Evolutionary conservation across 2,329 filamentous ascomycete species (phyloP).

Genomic region (Penicillium sp.): DNA sequence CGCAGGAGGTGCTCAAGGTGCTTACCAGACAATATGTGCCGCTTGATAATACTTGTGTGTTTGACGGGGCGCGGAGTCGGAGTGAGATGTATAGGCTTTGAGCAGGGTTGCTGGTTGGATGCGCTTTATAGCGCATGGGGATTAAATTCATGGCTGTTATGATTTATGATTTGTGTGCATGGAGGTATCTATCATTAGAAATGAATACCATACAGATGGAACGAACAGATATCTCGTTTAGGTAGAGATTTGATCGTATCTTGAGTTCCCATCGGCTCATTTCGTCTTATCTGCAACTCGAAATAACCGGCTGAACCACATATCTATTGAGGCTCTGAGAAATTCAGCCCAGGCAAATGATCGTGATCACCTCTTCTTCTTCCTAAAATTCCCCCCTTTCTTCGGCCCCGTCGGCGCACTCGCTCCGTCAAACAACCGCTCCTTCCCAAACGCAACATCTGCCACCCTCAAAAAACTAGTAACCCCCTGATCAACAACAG

Average conservation of each 20-base stretch:
- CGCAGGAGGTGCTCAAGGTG: slow-evolving; percentile 95
- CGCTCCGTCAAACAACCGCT: slow-evolving; percentile 68
- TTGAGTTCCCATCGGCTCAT: not conserved
- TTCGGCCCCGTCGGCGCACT: slow-evolving; percentile 39
- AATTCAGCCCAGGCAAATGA: too few relatives aligned
- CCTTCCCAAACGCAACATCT: slow-evolving; percentile 79
- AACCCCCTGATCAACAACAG: slow-evolving; percentile 86
- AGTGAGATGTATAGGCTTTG: slow-evolving; percentile 59
- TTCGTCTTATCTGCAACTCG: not conserved
- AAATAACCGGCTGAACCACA: not conserved
- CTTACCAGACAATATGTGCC: slow-evolving; percentile 70
- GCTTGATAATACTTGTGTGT: slow-evolving; percentile 67
- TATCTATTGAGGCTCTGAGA: not conserved
- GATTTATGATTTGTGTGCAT: slow-evolving; percentile 21
- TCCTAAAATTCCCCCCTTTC: slow-evolving; percentile 34
- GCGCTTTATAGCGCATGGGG: not conserved
- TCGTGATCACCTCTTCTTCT: slow-evolving; percentile 39
- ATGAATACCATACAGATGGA: not conserved
- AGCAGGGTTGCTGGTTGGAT: slow-evolving; percentile 8
- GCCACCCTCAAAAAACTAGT: slow-evolving; percentile 84
- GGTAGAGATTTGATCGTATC: not conserved
- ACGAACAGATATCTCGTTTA: not conserved
- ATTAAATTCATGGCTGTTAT: slow-evolving; percentile 11
- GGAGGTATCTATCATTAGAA: not conserved
- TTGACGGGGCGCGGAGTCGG: slow-evolving; percentile 65